Evolutionary conservation across 176 grass and related monocot species (phyloP), one percentile per base, ranked within the genome.

Genomic region (Bonia amplexicaulis): DNA sequence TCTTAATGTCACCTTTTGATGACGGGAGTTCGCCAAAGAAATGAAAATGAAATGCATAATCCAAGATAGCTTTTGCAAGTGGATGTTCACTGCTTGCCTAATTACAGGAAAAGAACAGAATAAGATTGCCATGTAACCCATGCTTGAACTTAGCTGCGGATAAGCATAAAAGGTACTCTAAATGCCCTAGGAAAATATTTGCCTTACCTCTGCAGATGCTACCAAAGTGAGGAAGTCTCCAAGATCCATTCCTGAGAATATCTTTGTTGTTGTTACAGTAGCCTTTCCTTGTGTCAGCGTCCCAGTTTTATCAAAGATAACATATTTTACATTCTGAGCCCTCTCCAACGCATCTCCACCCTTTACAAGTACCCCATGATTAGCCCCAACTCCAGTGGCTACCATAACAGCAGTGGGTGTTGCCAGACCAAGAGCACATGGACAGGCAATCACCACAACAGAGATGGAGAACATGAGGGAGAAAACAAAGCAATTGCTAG

Each of bases 61-160:
- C 91, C 82, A 99, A 79, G 45, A 99, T 91, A 64, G 96, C 93
- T 89, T 91, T 96, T 23, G 86, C 91, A 82, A 99, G 91, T 68
- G 96, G 96, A 80, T 99, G 96, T 60, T 99, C 96, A 53, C 96
- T 99, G 88, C 90, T 94, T 78, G 93, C 93, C 96, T 99, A 83
- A 88, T 74, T 89, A 89, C 49, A 86, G 73, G 52, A 80, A 88
- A 88, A 82, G 66, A 66, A 17, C 41, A 85, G 20, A 79, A 72
- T 60, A 66, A 79, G 51, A 57, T 88, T 80, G 1, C 1, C 42
- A 44, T 44, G 42, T 44, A 44, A 44, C 26, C 41, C 15, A 71
- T 35, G 54, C 76, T 48, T 46, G 17, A 29, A 67, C 16, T 66
- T 66, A 27, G 47, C 47, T 77, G 6, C n/a, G 9, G 62, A 88